These are phyloP conservation scores for Blastobotrys aristatus DNA, from an alignment of 1,139 yeast species.

Conservation along the genomic window DNA sequence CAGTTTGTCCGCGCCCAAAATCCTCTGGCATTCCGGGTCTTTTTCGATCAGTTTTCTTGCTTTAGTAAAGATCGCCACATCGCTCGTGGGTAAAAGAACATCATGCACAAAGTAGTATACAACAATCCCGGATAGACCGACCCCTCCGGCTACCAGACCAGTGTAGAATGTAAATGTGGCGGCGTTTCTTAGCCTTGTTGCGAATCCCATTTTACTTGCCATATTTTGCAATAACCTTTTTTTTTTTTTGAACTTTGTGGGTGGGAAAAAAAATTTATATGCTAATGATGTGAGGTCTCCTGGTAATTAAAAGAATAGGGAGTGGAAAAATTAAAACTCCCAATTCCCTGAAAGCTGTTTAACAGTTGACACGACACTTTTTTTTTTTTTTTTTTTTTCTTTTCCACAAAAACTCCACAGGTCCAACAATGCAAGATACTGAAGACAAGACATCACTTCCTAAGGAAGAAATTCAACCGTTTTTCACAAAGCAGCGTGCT, in stretches of 20 bases:
- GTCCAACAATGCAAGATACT: background rate
- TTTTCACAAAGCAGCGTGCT: conserved; percentile 55
- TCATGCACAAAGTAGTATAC: conserved; percentile 73
- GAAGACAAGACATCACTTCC: conserved; percentile 48
- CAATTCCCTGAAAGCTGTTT: too few species aligned
- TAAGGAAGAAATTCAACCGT: conserved; percentile 55
- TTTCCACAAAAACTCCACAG: background rate
- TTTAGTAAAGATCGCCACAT: conserved; percentile 81
- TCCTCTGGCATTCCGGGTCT: conserved; percentile 54
- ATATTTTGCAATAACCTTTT: background rate
- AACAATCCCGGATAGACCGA: conserved; percentile 59
- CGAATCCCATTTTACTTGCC: background rate
- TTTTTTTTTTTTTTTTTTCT: too few species aligned
- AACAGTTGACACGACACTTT: background rate
- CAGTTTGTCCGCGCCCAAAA: conserved; percentile 56
- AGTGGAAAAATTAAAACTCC: too few species aligned
- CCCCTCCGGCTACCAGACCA: conserved; percentile 48
- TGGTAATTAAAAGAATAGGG: too few species aligned
- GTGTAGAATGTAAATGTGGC: conserved; percentile 48
- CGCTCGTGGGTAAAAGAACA: conserved; percentile 82
- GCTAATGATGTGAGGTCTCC: too few species aligned
- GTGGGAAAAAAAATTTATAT: too few species aligned
- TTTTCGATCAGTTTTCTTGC: conserved; percentile 73
- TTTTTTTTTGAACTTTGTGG: too few species aligned
- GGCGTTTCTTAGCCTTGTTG: conserved; percentile 14